phyloP scores from a whole-genome alignment of 352 stramenopile genomes.

The Pythium rishiriense region DNA sequence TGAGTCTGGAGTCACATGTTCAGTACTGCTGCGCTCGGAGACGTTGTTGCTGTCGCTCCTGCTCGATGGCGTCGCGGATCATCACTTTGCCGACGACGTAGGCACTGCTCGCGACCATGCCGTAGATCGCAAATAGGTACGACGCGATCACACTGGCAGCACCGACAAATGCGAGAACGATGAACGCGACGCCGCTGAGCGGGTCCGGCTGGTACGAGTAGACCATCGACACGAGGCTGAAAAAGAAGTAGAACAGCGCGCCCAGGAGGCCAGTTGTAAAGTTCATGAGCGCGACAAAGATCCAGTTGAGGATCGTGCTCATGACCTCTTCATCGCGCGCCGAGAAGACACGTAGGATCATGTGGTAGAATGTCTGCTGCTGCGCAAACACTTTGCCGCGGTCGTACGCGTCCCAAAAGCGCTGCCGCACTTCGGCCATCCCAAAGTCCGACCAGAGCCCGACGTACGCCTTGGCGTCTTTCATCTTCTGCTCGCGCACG shows the following conservation, averaged over 20 bases:
- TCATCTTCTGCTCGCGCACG: constrained; percentile 70
- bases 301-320: constrained; percentile 81
- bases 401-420: constrained; percentile 84
- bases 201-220: constrained; percentile 84
- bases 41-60: constrained; percentile 64
- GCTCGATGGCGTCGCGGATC: constrained; percentile 72
- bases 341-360: constrained; percentile 74
- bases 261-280: constrained; percentile 87
- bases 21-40: constrained; percentile 20
- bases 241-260: constrained; percentile 85
- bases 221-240: constrained; percentile 81
- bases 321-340: constrained; percentile 73
- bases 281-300: constrained; percentile 83
- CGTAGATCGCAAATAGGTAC: constrained; percentile 86
- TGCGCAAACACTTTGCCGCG: constrained; percentile 85
- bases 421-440: constrained; percentile 65
- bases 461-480: constrained; percentile 73
- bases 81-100: constrained; percentile 81
- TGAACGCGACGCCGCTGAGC: constrained; percentile 70
- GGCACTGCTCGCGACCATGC: constrained; percentile 77
- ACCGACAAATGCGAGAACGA: constrained; percentile 71
- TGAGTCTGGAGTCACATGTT: neutral
- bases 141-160: constrained; percentile 79
- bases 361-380: constrained; percentile 88
- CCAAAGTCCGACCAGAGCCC: constrained; percentile 86